These are phyloP conservation scores for Arabidopsis lyrata DNA, from an alignment of 441 rosid genomes.

Conservation along the genomic window DNA sequence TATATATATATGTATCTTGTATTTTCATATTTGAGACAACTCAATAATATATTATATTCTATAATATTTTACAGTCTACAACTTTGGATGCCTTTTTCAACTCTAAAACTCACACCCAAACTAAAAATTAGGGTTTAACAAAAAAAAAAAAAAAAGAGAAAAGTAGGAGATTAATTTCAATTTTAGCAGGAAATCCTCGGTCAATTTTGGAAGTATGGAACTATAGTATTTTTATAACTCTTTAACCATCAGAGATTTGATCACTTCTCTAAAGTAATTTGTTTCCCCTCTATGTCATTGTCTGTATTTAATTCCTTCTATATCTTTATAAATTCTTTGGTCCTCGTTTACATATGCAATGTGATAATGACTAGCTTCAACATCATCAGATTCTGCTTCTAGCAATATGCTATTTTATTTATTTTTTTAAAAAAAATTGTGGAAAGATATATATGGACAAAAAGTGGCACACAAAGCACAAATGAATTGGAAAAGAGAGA, in stretches of 20 bases:
- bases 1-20: too few relatives aligned
- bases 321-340: conserved; percentile 23
- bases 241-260: not conserved
- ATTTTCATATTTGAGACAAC: too few relatives aligned
- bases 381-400: conserved; percentile 36
- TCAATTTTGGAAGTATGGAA: not conserved
- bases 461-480: conserved; percentile 30
- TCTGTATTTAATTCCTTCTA: not conserved
- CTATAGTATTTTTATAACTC: not conserved
- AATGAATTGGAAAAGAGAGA: conserved; percentile 40
- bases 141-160: not conserved
- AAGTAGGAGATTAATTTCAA: not conserved
- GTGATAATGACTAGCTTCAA: conserved; percentile 33
- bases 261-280: not conserved
- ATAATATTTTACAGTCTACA: too few relatives aligned
- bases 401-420: conserved; percentile 13
- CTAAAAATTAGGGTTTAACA: too few relatives aligned
- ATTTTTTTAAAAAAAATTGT: not conserved
- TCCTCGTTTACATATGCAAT: conserved; percentile 28
- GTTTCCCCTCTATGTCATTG: not conserved
- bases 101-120: not conserved
- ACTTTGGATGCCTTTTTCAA: not conserved
- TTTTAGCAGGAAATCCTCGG: not conserved
- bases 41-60: too few relatives aligned
- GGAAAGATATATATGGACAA: conserved; percentile 27